Conservation (phyloP, 495 filamentous ascomycete species). For the Penicillium paradoxum region DNA sequence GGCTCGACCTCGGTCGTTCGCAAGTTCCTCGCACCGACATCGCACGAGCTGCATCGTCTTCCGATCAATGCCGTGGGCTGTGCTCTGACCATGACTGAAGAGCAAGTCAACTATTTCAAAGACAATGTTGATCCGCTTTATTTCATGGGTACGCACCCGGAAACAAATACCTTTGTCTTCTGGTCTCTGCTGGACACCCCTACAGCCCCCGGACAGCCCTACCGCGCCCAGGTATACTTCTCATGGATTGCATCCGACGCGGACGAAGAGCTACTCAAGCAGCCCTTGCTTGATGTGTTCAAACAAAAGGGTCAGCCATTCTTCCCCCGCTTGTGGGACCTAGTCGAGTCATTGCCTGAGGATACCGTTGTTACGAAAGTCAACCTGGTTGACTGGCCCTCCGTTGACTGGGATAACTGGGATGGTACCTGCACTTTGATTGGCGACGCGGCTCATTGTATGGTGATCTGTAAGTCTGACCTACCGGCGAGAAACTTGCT, state of each 20-base stretch:
- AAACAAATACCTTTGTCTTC: constrained; percentile 44
- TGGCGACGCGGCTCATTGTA: constrained; percentile 42
- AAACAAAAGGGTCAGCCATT: not conserved
- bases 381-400: constrained; percentile 3
- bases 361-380: constrained; percentile 13
- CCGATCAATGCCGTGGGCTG: not conserved
- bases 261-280: not conserved
- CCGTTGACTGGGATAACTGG: constrained; percentile 30
- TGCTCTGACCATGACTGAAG: not conserved
- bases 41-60: not conserved
- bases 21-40: not conserved
- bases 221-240: not conserved
- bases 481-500: not conserved
- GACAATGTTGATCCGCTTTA: constrained; percentile 23
- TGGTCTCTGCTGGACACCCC: constrained; percentile 39
- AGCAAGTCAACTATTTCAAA: not conserved
- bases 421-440: constrained; percentile 36
- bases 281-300: not conserved
- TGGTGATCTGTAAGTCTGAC: constrained; percentile 19
- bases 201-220: not conserved
- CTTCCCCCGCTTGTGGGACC: not conserved
- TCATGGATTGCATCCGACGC: not conserved
- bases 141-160: constrained; percentile 46
- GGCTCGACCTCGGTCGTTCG: not conserved
- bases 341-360: not conserved